Evolutionary conservation across 805 yeast genomes (phyloP), one percentile per base, ranked within the genome.

Genomic region (Myxozyma udenii): DNA sequence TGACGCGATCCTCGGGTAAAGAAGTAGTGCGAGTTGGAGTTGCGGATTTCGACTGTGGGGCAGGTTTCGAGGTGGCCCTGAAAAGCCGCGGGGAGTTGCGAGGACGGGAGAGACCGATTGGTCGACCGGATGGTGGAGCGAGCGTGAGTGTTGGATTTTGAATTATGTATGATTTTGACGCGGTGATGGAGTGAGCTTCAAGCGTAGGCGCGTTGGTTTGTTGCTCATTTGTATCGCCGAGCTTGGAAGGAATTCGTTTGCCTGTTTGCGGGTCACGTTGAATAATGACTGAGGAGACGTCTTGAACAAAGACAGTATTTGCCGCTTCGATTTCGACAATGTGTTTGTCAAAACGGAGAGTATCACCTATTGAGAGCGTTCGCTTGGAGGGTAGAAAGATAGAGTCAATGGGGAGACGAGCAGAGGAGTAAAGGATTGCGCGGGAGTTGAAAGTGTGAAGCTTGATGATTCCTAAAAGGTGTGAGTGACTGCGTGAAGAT

Each of bases 391-490:
- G 33, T 42, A 46, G 22, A 53, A 50, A 48, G 47, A 37, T 32
- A 44, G 49, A 11, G n/a, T 53, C 67, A 1, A 63, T 48, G 32
- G 56, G 49, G n/a, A 42, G 18, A n/a, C 66, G 62, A 0, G 50
- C 53, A 9, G 64, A 64, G 44, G 70, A 69, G 33, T 58, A 53
- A 9, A 70, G 58, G 43, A 62, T 49, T 12, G 65, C 59, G n/a
- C 66, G 60, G 22, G 47, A 45, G 48, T 62, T 61, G 49, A 59
- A 54, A 3, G 41, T 30, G 44, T 62, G 60, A 41, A 65, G 57
- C 19, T 56, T 61, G 24, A 67, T 51, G 6, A 38, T 48, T 1
- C 60, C 60, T 56, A 19, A 3, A 9, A 26, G 6, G 11, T 3
- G 11, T 16, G 6, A 26, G 11, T 6, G 35, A 33, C 2, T 23